Base-by-base conservation (phyloP, 2,329 filamentous ascomycete species). In the Colletotrichum musicola region DNA sequence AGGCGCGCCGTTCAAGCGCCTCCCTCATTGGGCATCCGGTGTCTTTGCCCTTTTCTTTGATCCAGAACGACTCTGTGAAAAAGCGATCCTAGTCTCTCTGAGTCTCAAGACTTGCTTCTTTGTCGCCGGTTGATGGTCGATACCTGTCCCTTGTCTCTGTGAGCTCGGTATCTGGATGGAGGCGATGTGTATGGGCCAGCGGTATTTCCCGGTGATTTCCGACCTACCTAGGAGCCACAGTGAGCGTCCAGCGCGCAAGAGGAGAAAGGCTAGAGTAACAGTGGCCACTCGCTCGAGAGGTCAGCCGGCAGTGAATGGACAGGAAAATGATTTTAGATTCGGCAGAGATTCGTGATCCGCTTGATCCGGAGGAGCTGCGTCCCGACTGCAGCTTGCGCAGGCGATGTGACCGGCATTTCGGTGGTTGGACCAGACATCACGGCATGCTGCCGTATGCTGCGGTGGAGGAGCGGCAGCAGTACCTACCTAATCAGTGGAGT, bases 71-170 rank as follows among this genome's bases (percentile, higher is more conserved):
- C 7, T 10, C 7, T 10, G 30, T 7, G 30, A 35, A 10, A 35
- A 35, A 10, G 30, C 6, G 30, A 35, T 35, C 7, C 30, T 35
- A 35, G 30, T 35, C 10, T 35, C 7, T 35, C 30, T 35, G 6
- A 9, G 6, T n/a, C n/a, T n/a, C n/a, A n/a, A n/a, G n/a, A n/a
- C 10, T 35, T 35, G 30, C 7, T 35, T 35, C 30, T 35, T 35
- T 35, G 30, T 35, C 7, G 25, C 50, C 42, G 16, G 27, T 62
- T 4, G 50, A 56, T 12, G 30, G 56, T n/a, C 68, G 72, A 6
- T 76, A 77, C 70, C 71, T 1, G 79, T 81, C 22, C 79, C 77
- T 7, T 59, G 70, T 0, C 71, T 74, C 6, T 76, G 74, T 1
- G 58, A 40, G 16, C 46, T 49, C 14, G 50, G 58, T 22, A 67